Percentiles rank a stretch among this genome's conserved stretches.
phyloP scores from a whole-genome alignment of 352 stramenopile genomes.

The Detonula confervacea region DNA sequence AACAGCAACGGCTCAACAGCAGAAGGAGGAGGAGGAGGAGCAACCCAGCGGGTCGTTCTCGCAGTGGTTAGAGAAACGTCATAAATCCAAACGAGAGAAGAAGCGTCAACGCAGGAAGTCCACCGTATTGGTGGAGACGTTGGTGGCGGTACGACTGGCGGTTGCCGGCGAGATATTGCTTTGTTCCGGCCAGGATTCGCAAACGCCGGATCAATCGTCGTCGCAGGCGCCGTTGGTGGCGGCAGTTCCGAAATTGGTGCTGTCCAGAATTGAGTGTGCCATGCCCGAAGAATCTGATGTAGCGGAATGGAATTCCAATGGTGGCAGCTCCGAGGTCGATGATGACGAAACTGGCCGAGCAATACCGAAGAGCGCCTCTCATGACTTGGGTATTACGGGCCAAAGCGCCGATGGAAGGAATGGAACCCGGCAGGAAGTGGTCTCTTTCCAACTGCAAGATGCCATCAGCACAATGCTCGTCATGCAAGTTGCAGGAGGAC shows the following conservation, averaged over 20 bases:
- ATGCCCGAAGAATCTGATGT: neutral
- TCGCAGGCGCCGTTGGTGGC: neutral
- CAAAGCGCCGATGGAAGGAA: neutral
- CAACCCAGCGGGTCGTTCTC: slow-evolving; percentile 20
- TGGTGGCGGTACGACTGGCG: neutral
- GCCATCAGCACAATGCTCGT: neutral
- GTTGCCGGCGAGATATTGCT: neutral
- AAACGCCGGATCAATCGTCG: neutral
- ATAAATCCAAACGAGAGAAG: slow-evolving; percentile 19
- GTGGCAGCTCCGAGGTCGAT: neutral
- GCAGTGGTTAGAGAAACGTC: slow-evolving; percentile 38
- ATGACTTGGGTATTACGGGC: neutral
- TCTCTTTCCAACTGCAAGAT: neutral
- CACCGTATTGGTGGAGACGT: neutral
- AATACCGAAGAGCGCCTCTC: neutral
- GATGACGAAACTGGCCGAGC: neutral
- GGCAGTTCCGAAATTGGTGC: neutral
- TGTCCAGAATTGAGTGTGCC: neutral
- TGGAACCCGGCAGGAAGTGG: too few relatives aligned
- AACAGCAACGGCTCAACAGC: neutral
- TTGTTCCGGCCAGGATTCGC: neutral
- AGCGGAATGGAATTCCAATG: neutral
- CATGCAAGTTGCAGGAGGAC: neutral
- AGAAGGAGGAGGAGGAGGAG: neutral
- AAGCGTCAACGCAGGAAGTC: slow-evolving; percentile 25